Evolutionary conservation across 495 filamentous ascomycete species (phyloP), one percentile per base, ranked within the genome.

Genomic region (Lophiostoma macrostomum): DNA sequence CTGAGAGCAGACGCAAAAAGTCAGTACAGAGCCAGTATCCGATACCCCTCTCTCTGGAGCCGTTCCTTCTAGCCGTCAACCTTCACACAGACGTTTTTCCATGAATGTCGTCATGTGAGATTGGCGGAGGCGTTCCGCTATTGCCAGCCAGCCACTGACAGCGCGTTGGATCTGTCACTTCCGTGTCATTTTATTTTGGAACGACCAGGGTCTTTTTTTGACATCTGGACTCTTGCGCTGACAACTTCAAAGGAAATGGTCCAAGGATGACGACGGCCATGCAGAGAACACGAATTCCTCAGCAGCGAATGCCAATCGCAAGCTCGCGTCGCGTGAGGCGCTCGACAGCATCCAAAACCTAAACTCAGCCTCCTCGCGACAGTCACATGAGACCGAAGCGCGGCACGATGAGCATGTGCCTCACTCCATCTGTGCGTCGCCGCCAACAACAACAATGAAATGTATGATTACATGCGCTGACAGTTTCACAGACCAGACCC

Each of bases 1-100:
- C 88, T 36, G 90, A 95, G 66, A 94, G 90, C 76, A 89, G 90
- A 66, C 81, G 90, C 52, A 84, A 89, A 76, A 94, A 89, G 85
- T 89, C 64, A 78, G 84, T 79, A 22, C n/a, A n/a, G n/a, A n/a
- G n/a, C n/a, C 36, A 34, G 13, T 24, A 47, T 51, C 42, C 40
- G 23, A 53, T 45, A 39, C 30, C 28, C 45, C 53, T 35, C 50
- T 50, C 25, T 11, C 51, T 13, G 50, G 34, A 48, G 19, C 30
- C n/a, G n/a, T n/a, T 41, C 40, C 48, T 30, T 46, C 38, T 57
- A 18, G 50, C 39, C 46, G 35, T 32, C 27, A 14, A 34, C 10
- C 31, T 6, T 42, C 35, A 5, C 37, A n/a, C n/a, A n/a, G n/a
- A 32, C 35, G 19, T 40, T 36, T 28, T 13, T 14, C 18, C 12